A percentile compares a stretch with the other conserved stretches of the same genome.
Conservation (phyloP, 352 stramenopile species). For the Phytophthora tentaculata region DNA sequence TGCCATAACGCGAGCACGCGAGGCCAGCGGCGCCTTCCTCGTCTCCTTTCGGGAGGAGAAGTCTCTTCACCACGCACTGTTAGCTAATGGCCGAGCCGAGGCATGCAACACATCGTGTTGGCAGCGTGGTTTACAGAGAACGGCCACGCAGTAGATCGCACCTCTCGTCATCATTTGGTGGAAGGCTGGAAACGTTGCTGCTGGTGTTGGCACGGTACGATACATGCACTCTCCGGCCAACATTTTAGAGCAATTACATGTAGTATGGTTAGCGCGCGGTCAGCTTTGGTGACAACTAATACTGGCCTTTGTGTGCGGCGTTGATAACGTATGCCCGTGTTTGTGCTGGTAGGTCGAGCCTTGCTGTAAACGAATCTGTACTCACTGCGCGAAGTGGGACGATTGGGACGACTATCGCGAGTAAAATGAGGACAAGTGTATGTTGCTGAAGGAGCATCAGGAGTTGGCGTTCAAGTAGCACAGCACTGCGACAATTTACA, state of each 20-base stretch:
- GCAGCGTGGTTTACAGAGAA: slow-evolving; percentile 20
- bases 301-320: neutral
- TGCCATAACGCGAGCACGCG: slow-evolving; percentile 17
- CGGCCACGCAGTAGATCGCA: slow-evolving; percentile 3
- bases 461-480: too few relatives aligned
- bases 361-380: slow-evolving; percentile 18
- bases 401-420: slow-evolving; percentile 32
- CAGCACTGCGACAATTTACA: neutral
- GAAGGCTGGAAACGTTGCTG: neutral
- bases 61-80: slow-evolving; percentile 9
- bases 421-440: slow-evolving; percentile 27
- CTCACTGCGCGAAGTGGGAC: slow-evolving; percentile 21
- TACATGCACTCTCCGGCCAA: too few relatives aligned
- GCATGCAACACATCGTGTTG: slow-evolving; percentile 28
- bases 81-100: slow-evolving; percentile 34
- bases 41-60: slow-evolving; percentile 6
- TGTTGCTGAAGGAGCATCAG: neutral
- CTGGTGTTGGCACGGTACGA: too few relatives aligned
- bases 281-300: too few relatives aligned
- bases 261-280: too few relatives aligned
- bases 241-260: too few relatives aligned
- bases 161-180: neutral
- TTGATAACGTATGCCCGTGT: neutral
- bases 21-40: slow-evolving; percentile 5
- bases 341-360: neutral